These are phyloP conservation scores for Penicillium lividum DNA, from an alignment of 495 filamentous ascomycete genomes.

Conservation along the genomic window DNA sequence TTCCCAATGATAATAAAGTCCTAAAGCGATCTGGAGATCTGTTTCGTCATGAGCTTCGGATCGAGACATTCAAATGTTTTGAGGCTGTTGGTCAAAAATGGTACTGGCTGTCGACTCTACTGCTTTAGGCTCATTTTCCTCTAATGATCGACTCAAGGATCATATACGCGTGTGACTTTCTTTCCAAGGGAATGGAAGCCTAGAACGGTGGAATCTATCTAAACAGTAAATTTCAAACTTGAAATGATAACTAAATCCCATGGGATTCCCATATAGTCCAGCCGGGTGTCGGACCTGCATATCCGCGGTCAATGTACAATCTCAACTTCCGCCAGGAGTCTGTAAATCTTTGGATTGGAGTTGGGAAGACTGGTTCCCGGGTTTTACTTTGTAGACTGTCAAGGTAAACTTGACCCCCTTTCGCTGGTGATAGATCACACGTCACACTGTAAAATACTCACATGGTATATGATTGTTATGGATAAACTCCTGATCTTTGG, in stretches of 20 bases:
- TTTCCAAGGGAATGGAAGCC: background rate
- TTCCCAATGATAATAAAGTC: background rate
- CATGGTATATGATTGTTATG: background rate
- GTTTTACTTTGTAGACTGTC: background rate
- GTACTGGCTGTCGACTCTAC: background rate
- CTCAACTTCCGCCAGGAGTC: background rate
- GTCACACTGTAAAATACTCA: conserved; percentile 1
- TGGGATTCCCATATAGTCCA: conserved; percentile 18
- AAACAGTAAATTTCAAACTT: background rate
- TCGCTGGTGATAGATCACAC: conserved; percentile 1
- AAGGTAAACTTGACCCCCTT: background rate
- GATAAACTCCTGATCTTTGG: background rate
- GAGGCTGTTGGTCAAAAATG: background rate
- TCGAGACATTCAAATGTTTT: background rate
- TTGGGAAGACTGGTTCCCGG: background rate
- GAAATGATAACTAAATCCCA: conserved; percentile 17
- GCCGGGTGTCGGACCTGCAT: conserved; percentile 29
- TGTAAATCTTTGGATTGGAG: background rate
- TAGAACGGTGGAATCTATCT: background rate
- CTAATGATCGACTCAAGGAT: background rate
- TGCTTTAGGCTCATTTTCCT: background rate
- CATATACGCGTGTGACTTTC: background rate
- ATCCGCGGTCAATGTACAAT: conserved; percentile 24
- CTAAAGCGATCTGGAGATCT: background rate
- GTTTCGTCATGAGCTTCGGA: background rate